These are phyloP conservation scores for Nakazawaea populi DNA, from an alignment of 805 yeast species.

Conservation along the genomic window DNA sequence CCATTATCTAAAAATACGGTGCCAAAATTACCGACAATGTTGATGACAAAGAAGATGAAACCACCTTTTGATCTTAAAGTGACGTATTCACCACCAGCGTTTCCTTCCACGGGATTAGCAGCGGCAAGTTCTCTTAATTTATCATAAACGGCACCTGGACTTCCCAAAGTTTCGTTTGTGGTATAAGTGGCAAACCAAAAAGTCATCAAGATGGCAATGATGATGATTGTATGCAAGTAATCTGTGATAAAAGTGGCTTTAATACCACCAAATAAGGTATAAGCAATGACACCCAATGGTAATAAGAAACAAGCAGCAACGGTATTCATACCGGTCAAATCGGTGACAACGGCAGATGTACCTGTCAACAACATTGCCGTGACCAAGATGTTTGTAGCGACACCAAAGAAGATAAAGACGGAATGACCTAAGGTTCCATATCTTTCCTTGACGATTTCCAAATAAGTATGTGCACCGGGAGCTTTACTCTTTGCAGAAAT, in stretches of 20 bases:
- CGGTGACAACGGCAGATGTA: conserved; percentile 77
- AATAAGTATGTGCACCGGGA: conserved; percentile 86
- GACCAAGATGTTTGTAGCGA: conserved; percentile 83
- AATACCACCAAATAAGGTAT: conserved; percentile 77
- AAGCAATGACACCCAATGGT: conserved; percentile 73
- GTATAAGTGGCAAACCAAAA: conserved; percentile 80
- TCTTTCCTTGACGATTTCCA: conserved; percentile 76
- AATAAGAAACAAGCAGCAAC: conserved; percentile 79
- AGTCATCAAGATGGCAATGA: conserved; percentile 70
- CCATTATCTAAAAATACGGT: conserved; percentile 85
- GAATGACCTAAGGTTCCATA: conserved; percentile 75
- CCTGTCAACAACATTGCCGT: conserved; percentile 91
- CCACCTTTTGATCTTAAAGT: conserved; percentile 85
- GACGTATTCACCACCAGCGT: conserved; percentile 79
- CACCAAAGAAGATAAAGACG: conserved; percentile 70
- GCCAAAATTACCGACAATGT: conserved; percentile 84
- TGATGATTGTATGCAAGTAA: conserved; percentile 74
- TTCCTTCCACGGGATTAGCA: conserved; percentile 65
- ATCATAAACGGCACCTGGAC: conserved; percentile 80
- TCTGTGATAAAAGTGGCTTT: conserved; percentile 80
- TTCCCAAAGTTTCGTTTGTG: conserved; percentile 63
- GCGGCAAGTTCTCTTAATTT: conserved; percentile 54
- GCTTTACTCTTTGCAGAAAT: conserved; percentile 86
- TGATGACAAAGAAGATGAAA: conserved; percentile 85
- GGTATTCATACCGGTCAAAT: conserved; percentile 73